These are phyloP conservation scores for Hibiscus tridactylites DNA, from an alignment of 345 rosid species.

Conservation along the genomic window DNA sequence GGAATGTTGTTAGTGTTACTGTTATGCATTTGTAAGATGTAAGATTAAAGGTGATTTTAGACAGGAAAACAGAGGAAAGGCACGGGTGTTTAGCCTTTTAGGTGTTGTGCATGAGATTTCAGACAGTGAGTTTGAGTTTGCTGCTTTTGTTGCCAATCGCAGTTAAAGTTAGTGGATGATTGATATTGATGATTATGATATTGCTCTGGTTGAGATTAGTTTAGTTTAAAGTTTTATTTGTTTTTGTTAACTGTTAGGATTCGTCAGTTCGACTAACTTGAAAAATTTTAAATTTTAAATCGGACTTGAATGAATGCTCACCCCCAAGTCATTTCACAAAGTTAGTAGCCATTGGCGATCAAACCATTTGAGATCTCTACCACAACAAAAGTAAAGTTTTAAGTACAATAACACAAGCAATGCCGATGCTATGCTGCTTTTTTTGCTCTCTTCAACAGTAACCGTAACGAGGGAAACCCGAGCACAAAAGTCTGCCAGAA, in stretches of 20 bases:
- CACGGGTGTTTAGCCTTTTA: neutral
- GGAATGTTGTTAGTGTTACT: neutral
- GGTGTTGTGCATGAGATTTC: neutral
- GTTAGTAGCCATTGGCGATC: too few relatives aligned
- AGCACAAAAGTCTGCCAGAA: slow-evolving; percentile 78
- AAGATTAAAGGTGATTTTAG: neutral
- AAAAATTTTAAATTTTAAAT: too few relatives aligned
- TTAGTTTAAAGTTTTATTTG: neutral
- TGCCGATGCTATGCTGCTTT: neutral
- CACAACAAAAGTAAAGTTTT: too few relatives aligned
- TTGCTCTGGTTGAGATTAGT: neutral
- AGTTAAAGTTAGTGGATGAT: neutral
- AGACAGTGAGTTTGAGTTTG: neutral
- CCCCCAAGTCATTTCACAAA: too few relatives aligned
- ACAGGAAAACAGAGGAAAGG: neutral
- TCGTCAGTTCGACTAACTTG: too few relatives aligned
- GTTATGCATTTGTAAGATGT: neutral
- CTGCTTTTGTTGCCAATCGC: neutral
- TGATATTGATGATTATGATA: neutral
- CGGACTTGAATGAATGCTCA: too few relatives aligned
- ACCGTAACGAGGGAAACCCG: slow-evolving; percentile 60
- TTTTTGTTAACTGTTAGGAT: too few relatives aligned
- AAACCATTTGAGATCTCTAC: too few relatives aligned
- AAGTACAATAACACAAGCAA: too few relatives aligned
- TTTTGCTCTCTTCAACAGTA: slow-evolving; percentile 44